Evolutionary conservation across 1,284 basidiomycete genomes (phyloP), one percentile per base, ranked within the genome.

Genomic region (Leccinum insigne): DNA sequence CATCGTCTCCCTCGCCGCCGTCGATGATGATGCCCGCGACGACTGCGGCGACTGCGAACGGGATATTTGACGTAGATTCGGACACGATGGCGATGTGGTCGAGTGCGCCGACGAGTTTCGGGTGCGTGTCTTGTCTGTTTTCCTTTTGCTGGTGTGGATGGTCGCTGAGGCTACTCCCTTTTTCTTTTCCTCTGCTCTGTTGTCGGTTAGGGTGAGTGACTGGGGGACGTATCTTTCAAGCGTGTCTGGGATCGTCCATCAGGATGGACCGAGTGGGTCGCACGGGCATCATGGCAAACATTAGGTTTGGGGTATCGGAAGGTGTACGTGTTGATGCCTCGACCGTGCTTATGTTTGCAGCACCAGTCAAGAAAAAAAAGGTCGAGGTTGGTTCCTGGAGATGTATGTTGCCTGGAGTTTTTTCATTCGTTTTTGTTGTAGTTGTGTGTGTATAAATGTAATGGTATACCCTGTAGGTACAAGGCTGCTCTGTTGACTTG

Each of bases 21-120:
- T 47, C 44, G 47, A 49, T 29, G 56, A 32, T 18, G 29, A 38
- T 21, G 58, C 11, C 58, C n/a, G 32, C n/a, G 58, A 38, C 32
- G 35, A 32, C 18, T 13, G 56, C n/a, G 29, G 65, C 68, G 62
- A 63, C 54, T 10, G 7, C 64, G 8, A 60, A 56, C 4, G 57
- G 18, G 29, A 65, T 71, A 61, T 63, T 69, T 62, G 62, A 69
- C 40, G 67, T 83, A 42, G 82, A 85, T 67, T 77, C 71, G 58
- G 83, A 84, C 66, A 82, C 83, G 49, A 81, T 86, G 63, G 79
- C 82, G 57, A 86, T 87, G 86, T 88, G 87, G 87, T 85, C 84
- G 8, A 81, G 77, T 66, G 82, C 85, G 23, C 85, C 86, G 2
- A 78, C 80, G 5, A 81, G 83, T 6, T 85, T 86, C 64, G 84